Conservation (phyloP, 176 grass and related monocot genomes). For the Bonia amplexicaulis region DNA sequence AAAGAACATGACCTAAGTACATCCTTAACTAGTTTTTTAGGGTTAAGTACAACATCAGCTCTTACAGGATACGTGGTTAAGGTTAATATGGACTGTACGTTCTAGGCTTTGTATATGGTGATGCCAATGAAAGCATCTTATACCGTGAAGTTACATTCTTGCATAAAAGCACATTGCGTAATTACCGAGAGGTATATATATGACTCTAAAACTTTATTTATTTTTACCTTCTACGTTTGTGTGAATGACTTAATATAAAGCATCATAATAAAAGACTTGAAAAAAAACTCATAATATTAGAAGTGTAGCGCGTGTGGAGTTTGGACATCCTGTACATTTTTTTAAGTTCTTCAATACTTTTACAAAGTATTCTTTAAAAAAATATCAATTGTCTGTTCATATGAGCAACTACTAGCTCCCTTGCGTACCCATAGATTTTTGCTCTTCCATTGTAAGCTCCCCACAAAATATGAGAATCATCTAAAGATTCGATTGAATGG, state of each 20-base stretch:
- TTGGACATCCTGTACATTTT: neutral
- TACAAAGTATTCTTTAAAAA: neutral
- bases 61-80: neutral
- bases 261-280: neutral
- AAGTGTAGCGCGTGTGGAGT: neutral
- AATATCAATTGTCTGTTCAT: neutral
- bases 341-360: neutral
- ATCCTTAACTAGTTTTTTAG: neutral
- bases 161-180: neutral
- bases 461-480: neutral
- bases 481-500: neutral
- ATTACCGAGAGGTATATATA: neutral
- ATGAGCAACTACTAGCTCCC: neutral
- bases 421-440: neutral
- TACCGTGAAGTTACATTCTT: neutral
- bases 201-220: too few relatives aligned
- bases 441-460: neutral
- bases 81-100: neutral
- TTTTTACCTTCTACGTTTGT: neutral
- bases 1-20: too few relatives aligned
- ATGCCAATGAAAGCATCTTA: neutral
- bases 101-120: neutral
- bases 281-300: neutral
- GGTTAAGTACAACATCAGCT: neutral
- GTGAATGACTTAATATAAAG: neutral